Evolutionary conservation across 176 grass and related monocot genomes (phyloP).

Genomic region (Alloteropsis semialata): DNA sequence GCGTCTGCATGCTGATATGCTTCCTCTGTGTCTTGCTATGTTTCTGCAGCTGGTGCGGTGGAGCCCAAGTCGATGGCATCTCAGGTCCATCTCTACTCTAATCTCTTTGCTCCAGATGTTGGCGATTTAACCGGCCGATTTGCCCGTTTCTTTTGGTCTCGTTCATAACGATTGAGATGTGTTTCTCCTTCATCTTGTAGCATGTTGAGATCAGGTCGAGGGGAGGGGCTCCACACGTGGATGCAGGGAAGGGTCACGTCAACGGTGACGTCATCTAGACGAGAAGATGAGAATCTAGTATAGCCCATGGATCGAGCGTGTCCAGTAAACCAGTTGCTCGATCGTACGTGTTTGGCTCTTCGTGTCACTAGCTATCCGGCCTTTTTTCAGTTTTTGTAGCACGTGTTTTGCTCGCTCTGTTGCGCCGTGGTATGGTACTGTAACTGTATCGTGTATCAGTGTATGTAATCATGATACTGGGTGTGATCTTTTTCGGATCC

Average conservation of each 20-base stretch:
- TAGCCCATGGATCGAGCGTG: neutral
- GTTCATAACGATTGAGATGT: too few relatives aligned
- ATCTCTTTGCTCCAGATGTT: neutral
- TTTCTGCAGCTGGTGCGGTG: neutral
- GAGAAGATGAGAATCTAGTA: neutral
- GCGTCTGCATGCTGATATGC: too few relatives aligned
- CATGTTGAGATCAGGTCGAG: slow-evolving; percentile 36
- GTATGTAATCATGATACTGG: neutral
- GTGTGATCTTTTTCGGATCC: neutral
- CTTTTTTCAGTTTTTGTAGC: neutral
- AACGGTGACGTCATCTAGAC: neutral
- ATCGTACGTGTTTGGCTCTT: neutral
- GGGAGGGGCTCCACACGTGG: neutral
- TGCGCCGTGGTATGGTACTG: neutral
- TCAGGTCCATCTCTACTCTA: slow-evolving; percentile 8
- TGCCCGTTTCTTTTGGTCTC: too few relatives aligned
- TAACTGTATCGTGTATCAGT: neutral
- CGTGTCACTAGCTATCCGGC: neutral
- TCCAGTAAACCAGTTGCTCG: neutral
- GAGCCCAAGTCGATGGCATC: neutral
- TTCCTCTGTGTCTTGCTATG: neutral
- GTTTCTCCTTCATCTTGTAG: too few relatives aligned
- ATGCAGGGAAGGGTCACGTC: neutral
- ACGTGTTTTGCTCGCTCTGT: neutral
- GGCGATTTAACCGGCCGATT: neutral